Conservation (phyloP, 2,329 filamentous ascomycete species). For the Fusarium verrucosum region DNA sequence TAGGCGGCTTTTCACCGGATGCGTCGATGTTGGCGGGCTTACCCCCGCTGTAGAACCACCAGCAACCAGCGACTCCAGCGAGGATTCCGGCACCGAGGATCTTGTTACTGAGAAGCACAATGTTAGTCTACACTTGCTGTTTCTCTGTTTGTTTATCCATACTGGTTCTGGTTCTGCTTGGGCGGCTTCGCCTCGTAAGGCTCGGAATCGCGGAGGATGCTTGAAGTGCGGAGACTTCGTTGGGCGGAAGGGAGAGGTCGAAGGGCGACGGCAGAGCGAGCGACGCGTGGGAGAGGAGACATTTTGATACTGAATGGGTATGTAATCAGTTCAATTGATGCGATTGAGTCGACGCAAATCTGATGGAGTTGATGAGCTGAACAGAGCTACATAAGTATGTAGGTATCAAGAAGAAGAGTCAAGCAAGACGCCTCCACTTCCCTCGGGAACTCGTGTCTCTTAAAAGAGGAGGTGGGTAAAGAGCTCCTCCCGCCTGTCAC, state of each 20-base stretch:
- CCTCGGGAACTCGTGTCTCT: conserved; percentile 13
- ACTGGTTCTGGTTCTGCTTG: conserved; percentile 23
- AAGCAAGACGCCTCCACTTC: conserved; percentile 5
- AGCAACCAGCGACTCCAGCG: conserved; percentile 21
- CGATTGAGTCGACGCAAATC: conserved; percentile 1
- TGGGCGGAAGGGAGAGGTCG: conserved; percentile 30
- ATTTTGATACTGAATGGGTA: not conserved
- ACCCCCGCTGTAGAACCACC: conserved; percentile 33
- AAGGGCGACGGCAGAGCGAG: conserved; percentile 15
- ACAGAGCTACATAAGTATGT: too few species aligned
- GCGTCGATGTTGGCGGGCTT: conserved; percentile 19
- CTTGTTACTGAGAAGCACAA: conserved; percentile 21
- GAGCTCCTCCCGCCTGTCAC: not conserved
- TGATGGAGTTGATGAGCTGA: conserved; percentile 4
- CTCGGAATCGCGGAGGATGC: conserved; percentile 24
- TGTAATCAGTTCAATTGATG: not conserved
- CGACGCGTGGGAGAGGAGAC: conserved; percentile 22
- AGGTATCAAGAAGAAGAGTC: conserved; percentile 18
- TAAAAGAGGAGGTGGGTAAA: conserved; percentile 14
- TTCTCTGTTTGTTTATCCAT: not conserved
- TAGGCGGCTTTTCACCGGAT: conserved; percentile 17
- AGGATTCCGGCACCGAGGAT: conserved; percentile 26
- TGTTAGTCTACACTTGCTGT: not conserved
- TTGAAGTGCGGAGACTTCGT: conserved; percentile 33
- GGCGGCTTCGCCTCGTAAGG: conserved; percentile 32